phyloP scores from a whole-genome alignment of 441 rosid genomes.

The Dalechampia spathulata region DNA sequence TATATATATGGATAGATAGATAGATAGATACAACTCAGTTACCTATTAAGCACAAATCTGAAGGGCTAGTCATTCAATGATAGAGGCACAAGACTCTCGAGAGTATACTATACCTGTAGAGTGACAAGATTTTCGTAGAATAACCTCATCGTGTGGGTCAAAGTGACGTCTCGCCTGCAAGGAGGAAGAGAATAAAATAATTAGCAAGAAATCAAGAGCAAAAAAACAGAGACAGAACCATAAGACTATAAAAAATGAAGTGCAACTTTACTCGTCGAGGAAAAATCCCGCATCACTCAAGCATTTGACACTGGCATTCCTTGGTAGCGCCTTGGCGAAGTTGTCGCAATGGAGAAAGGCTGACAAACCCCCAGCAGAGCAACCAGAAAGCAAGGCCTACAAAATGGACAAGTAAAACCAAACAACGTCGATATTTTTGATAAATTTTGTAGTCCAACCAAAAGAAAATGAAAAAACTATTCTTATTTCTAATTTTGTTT shows the following conservation, averaged over 20 bases:
- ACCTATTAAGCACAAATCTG: background rate
- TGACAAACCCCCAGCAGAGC: constrained; percentile 94
- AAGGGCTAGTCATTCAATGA: no score
- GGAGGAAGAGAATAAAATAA: background rate
- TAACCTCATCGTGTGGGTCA: constrained; percentile 58
- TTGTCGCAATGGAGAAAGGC: constrained; percentile 68
- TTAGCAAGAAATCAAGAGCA: no score
- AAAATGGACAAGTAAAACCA: background rate
- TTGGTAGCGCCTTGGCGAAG: constrained; percentile 45
- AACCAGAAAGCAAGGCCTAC: constrained; percentile 85
- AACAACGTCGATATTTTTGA: background rate
- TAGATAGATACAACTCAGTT: no score
- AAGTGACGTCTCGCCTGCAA: constrained; percentile 58
- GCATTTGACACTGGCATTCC: constrained; percentile 60
- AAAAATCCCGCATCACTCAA: constrained; percentile 93
- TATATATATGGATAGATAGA: no score
- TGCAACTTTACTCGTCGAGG: constrained; percentile 52
- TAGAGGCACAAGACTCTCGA: background rate
- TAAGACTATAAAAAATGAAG: no score
- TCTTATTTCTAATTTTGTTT: no score
- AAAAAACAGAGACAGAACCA: no score
- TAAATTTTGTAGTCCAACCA: background rate
- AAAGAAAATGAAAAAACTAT: background rate
- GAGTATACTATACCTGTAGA: constrained; percentile 45
- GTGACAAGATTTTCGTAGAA: constrained; percentile 46